phyloP scores from a whole-genome alignment of 805 yeast genomes.

The Yamadazyma takamatsuzukensis region DNA sequence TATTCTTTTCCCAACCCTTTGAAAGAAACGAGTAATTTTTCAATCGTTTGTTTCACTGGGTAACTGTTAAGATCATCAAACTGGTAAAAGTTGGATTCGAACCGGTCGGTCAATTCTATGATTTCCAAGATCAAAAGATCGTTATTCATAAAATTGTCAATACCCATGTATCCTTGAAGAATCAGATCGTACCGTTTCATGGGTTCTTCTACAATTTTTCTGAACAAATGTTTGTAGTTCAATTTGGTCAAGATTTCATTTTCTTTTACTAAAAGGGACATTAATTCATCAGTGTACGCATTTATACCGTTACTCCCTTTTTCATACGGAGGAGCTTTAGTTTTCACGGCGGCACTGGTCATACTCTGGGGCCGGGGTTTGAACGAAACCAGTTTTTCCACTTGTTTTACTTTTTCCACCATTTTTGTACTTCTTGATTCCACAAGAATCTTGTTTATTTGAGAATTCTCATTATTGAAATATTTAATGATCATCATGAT shows the following conservation, averaged over 20 bases:
- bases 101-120: constrained; percentile 38
- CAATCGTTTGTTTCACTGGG: constrained; percentile 6
- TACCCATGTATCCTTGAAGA: constrained; percentile 8
- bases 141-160: constrained; percentile 16
- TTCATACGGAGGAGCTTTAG: constrained; percentile 44
- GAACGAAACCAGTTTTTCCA: constrained; percentile 13
- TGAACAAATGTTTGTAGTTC: constrained; percentile 4
- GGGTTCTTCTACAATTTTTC: constrained; percentile 5
- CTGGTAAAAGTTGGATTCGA: constrained; percentile 14
- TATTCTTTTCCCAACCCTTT: constrained; percentile 48
- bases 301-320: constrained; percentile 59
- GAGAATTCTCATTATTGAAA: constrained; percentile 26
- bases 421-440: constrained; percentile 29
- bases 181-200: constrained; percentile 15
- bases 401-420: constrained; percentile 38
- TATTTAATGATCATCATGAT: constrained; percentile 43
- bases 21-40: constrained; percentile 4
- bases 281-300: constrained; percentile 49
- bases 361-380: constrained; percentile 31
- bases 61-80: constrained; percentile 11
- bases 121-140: constrained; percentile 36
- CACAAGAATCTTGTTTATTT: constrained; percentile 14
- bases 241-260: constrained; percentile 40
- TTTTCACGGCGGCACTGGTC: constrained; percentile 17
- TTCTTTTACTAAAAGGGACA: constrained; percentile 49